These are phyloP conservation scores for Sistotremastrum niveocremeum DNA, from an alignment of 768 basidiomycete genomes.

Conservation along the genomic window DNA sequence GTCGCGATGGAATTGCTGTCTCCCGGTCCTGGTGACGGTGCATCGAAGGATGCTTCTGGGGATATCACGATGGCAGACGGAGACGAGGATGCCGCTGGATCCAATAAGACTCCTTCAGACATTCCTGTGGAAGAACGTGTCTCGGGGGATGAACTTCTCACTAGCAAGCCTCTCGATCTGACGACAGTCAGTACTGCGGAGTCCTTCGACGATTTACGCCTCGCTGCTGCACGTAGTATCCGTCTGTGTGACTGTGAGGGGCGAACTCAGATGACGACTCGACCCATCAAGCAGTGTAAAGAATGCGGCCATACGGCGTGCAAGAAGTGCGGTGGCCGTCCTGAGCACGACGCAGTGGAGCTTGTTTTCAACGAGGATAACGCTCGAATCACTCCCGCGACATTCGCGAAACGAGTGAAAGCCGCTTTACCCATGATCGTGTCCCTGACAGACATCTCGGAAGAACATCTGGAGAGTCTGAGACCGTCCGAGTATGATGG, in stretches of 20 bases:
- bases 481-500: constrained; percentile 23
- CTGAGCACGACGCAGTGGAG: constrained; percentile 45
- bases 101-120: constrained; percentile 14
- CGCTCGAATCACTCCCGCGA: constrained; percentile 54
- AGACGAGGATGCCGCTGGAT: constrained; percentile 30
- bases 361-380: constrained; percentile 8
- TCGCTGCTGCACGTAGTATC: constrained; percentile 51
- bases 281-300: constrained; percentile 49
- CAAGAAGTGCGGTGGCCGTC: constrained; percentile 77
- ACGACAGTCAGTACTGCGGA: constrained; percentile 31
- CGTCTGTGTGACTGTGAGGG: constrained; percentile 90
- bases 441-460: constrained; percentile 35
- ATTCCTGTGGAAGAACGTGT: constrained; percentile 36
- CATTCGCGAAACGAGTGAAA: constrained; percentile 69
- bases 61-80: constrained; percentile 16
- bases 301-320: constrained; percentile 77
- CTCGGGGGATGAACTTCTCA: constrained; percentile 57
- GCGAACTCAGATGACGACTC: constrained; percentile 57
- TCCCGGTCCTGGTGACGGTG: constrained; percentile 46
- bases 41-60: constrained; percentile 53
- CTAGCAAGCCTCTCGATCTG: constrained; percentile 53
- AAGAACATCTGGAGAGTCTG: constrained; percentile 37
- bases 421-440: constrained; percentile 80
- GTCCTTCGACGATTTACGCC: constrained; percentile 43
- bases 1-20: constrained; percentile 54